These are phyloP conservation scores for Globisporangium barbulae DNA, from an alignment of 352 stramenopile genomes.

Conservation along the genomic window DNA sequence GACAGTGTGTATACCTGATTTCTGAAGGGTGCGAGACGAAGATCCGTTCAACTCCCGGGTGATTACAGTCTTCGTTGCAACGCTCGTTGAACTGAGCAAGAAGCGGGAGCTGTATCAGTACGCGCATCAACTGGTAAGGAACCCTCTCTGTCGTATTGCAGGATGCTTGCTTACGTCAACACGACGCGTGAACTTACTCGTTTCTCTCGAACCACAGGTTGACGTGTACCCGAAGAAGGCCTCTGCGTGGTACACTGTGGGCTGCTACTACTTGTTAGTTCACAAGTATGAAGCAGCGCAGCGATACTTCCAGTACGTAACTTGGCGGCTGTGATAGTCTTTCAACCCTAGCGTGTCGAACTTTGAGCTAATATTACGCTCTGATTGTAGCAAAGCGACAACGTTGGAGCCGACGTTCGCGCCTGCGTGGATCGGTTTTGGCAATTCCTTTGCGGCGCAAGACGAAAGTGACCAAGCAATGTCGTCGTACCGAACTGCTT, in stretches of 20 bases:
- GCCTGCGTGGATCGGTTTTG: slow-evolving; percentile 96
- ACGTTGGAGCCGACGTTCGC: slow-evolving; percentile 91
- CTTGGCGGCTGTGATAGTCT: not conserved
- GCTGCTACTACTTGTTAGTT: slow-evolving; percentile 95
- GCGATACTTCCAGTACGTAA: slow-evolving; percentile 92
- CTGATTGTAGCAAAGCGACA: slow-evolving; percentile 77
- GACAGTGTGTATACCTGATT: not conserved
- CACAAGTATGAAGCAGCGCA: slow-evolving; percentile 94
- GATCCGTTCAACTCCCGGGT: slow-evolving; percentile 84
- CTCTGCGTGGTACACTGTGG: slow-evolving; percentile 94
- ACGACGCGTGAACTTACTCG: not conserved
- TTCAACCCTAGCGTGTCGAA: not conserved
- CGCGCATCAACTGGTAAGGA: slow-evolving; percentile 90
- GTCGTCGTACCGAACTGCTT: slow-evolving; percentile 94
- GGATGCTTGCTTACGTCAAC: not conserved
- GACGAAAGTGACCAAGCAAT: slow-evolving; percentile 98
- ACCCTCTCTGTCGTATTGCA: not conserved
- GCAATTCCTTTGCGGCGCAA: slow-evolving; percentile 95
- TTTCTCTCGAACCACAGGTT: slow-evolving; percentile 39
- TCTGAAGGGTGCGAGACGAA: slow-evolving; percentile 49
- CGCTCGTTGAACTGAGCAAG: slow-evolving; percentile 88
- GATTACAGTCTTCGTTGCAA: slow-evolving; percentile 85
- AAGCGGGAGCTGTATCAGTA: slow-evolving; percentile 95
- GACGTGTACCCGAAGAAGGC: slow-evolving; percentile 93
- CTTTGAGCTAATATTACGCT: not conserved